Evolutionary conservation across 345 rosid species (phyloP), one percentile per base, ranked within the genome.

Genomic region (Gynandropsis gynandra): DNA sequence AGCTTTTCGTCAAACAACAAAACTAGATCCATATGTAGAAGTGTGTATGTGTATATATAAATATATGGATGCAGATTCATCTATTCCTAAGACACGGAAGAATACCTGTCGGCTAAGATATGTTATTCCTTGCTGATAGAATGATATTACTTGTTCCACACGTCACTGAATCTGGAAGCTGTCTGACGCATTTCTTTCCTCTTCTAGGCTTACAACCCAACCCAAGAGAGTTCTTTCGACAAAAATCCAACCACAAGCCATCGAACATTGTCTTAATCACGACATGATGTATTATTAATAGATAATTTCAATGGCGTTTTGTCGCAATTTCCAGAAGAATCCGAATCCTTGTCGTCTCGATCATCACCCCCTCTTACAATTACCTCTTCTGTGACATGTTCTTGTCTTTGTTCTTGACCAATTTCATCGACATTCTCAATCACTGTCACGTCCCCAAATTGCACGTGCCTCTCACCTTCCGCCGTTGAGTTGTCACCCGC

Each of bases 361-460:
- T 20, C 50, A 24, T 27, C 16, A 21, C 50, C 59, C 34, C 56
- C 58, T 46, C 45, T 59, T 47, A 55, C 52, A 58, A 52, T 47
- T 32, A 35, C 42, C 9, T 21, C 3, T 11, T 48, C 63, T 17
- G 36, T 5, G 5, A 42, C 21, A 16, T 34, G 34, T 11, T 63
- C 37, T 20, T 47, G 17, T 38, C 40, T 39, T 49, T 16, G 9
- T 52, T 15, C 24, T 31, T 63, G 15, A 64, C 0, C 33, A 24
- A 24, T 41, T 14, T n/a, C 42, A 27, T 61, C 46, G n/a, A 60
- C 63, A 18, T 64, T 62, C 1, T 61, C 71, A 33, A 76, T 38
- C 17, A 76, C 73, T 21, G 63, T 63, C 21, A 74, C 76, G 50
- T 69, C 59, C 5, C 82, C 82, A 9, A 79, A 74, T 31, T 71